phyloP scores from a whole-genome alignment of 2,329 filamentous ascomycete species.

The Beauveria scarabaeidicola region DNA sequence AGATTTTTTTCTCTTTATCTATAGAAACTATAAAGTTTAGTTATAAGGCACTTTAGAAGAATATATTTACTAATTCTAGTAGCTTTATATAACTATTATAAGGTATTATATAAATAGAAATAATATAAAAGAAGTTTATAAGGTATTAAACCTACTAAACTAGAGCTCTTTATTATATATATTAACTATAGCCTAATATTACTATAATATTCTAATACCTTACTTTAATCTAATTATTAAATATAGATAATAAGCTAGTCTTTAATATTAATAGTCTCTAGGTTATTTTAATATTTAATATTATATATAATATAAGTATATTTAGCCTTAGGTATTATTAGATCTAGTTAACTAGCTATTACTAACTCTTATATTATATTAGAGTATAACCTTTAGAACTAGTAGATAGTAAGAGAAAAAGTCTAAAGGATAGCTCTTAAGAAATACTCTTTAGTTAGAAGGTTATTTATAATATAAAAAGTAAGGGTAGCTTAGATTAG shows the following conservation, averaged over 20 bases:
- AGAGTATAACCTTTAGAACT: conserved; percentile 21
- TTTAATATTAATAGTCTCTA: conserved; percentile 16
- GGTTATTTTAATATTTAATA: conserved; percentile 22
- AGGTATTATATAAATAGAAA: conserved; percentile 18
- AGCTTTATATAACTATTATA: conserved; percentile 19
- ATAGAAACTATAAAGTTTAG: neutral
- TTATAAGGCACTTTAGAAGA: neutral
- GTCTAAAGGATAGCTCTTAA: conserved; percentile 18
- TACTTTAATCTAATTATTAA: conserved; percentile 17
- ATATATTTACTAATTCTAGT: conserved; percentile 21
- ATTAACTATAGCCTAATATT: conserved; percentile 16
- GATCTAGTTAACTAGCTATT: conserved; percentile 19
- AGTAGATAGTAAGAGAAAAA: conserved; percentile 20
- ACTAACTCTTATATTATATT: conserved; percentile 21
- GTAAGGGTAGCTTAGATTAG: neutral
- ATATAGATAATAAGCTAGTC: conserved; percentile 20
- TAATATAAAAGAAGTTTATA: conserved; percentile 20
- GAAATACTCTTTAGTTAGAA: conserved; percentile 22
- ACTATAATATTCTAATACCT: conserved; percentile 17
- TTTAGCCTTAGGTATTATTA: conserved; percentile 18
- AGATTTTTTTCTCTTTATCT: neutral
- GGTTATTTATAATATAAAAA: conserved; percentile 9
- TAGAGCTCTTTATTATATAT: neutral
- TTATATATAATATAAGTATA: conserved; percentile 20
- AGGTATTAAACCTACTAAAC: conserved; percentile 14